Base-by-base conservation (phyloP, 768 basidiomycete species). In the Coprinellus micaceus region DNA sequence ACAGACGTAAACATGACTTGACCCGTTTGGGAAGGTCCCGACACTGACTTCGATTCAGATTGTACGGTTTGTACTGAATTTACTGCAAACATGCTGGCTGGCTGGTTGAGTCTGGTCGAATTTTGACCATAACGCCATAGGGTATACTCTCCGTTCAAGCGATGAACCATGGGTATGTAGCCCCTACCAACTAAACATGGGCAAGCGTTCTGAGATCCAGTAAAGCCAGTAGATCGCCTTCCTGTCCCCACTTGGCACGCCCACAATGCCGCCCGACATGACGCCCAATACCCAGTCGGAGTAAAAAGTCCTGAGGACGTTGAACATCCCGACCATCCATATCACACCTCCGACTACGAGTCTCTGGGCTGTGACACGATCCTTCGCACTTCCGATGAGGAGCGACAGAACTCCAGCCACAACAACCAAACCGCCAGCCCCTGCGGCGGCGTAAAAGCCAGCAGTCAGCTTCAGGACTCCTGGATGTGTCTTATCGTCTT, bases 231-330 rank as follows among this genome's bases (percentile, higher is more conserved):
- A 62, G 29, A 62, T 13, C 12, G 47, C 54, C 10, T 54, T n/a
- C 26, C 30, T 47, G 33, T 62, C 61, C 5, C 47, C 44, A 37
- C 58, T 62, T 25, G 61, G 61, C 15, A 54, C 30, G 6, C 61
- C 61, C 15, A 47, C 21, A 21, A 59, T 22, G 52, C 59, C 59
- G 17, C 49, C 52, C 19, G 61, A 54, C 45, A 59, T 53, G 39
- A 59, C 45, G 5, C 54, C 61, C 41, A 62, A 48, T 21, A 43
- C 61, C 61, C 61, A 62, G 50, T 62, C 58, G 28, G 48, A 52
- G 45, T 62, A 62, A 36, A 62, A 62, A 33, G 53, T 52, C 28
- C 48, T 53, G 24, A 62, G 52, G 37, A 59, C 33, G 40, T 29
- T 54, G 47, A 61, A 61, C 36, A 44, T 36, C 21, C 26, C 53